A percentile compares a stretch with the other conserved stretches of the same genome.
phyloP scores from a whole-genome alignment of 2,329 filamentous ascomycete genomes.

The Claviceps sp. region DNA sequence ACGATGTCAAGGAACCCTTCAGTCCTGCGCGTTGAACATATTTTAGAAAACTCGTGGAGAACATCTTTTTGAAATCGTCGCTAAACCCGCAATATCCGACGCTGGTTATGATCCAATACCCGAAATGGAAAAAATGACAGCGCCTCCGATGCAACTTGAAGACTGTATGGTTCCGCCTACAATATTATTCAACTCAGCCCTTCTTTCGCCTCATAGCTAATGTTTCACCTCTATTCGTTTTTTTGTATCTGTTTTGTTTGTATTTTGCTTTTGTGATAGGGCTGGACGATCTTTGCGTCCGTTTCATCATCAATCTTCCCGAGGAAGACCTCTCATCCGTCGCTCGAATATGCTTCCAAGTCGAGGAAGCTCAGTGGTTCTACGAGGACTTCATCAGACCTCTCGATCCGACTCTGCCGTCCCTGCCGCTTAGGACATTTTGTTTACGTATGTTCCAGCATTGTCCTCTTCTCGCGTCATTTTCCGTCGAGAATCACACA shows the following conservation, averaged over 20 bases:
- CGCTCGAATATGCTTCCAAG: constrained; percentile 92
- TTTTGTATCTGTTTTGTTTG: background rate
- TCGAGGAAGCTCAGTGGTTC: constrained; percentile 99
- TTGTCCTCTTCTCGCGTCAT: constrained; percentile 74
- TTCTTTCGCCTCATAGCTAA: constrained; percentile 11
- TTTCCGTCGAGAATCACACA: constrained; percentile 63
- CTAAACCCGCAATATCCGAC: background rate
- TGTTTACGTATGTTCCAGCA: constrained; percentile 86
- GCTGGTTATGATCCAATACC: constrained; percentile 7
- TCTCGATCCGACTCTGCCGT: constrained; percentile 70
- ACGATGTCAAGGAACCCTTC: constrained; percentile 21
- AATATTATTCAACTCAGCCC: background rate
- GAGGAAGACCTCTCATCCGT: constrained; percentile 80
- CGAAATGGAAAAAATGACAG: constrained; percentile 48
- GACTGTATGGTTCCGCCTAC: constrained; percentile 51
- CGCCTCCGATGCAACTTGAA: constrained; percentile 72
- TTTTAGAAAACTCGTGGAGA: constrained; percentile 19
- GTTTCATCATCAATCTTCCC: constrained; percentile 95
- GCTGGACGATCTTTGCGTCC: constrained; percentile 95
- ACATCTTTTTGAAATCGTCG: constrained; percentile 4
- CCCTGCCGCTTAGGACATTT: constrained; percentile 73
- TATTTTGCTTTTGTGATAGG: constrained; percentile 32
- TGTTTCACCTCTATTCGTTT: background rate
- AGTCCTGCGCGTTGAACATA: constrained; percentile 16
- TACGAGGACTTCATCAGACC: constrained; percentile 99